phyloP scores from a whole-genome alignment of 306 rosid species.

The Myrica gale region DNA sequence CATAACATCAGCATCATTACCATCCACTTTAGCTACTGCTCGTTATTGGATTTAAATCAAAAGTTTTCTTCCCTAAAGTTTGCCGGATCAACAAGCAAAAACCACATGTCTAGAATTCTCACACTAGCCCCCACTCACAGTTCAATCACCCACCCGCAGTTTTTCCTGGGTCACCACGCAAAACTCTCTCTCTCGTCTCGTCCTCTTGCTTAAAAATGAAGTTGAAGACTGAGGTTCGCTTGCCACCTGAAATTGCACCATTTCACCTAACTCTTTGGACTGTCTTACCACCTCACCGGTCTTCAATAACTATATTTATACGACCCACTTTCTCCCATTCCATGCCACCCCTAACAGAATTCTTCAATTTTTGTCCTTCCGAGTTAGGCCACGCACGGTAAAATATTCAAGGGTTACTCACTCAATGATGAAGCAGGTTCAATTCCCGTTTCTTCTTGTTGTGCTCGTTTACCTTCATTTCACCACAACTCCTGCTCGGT shows the following conservation, averaged over 20 bases:
- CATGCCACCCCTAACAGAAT: conserved; percentile 18
- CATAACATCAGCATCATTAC: conserved; percentile 5
- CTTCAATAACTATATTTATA: background rate
- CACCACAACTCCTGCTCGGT: conserved; percentile 37
- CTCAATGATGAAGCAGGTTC: conserved; percentile 31
- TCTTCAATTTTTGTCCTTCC: background rate
- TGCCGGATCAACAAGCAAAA: conserved; percentile 20
- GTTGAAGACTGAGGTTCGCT: conserved; percentile 40
- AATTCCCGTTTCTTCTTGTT: conserved; percentile 12
- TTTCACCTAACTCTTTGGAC: conserved; percentile 49
- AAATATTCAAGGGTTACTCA: too few relatives aligned
- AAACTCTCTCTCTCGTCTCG: conserved; percentile 24
- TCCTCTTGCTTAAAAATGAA: conserved; percentile 25
- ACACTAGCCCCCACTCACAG: background rate
- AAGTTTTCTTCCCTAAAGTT: conserved; percentile 23
- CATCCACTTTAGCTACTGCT: conserved; percentile 7
- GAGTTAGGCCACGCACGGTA: background rate
- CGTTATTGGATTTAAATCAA: conserved; percentile 13
- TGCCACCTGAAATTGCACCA: conserved; percentile 51
- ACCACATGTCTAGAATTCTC: conserved; percentile 2
- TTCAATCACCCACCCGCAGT: conserved; percentile 15
- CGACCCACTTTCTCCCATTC: conserved; percentile 15
- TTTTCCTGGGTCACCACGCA: conserved; percentile 41
- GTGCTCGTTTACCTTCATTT: conserved; percentile 11
- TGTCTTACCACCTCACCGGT: conserved; percentile 23